Evolutionary conservation across 2,329 filamentous ascomycete genomes (phyloP).

Genomic region (Talaromyces piceae): DNA sequence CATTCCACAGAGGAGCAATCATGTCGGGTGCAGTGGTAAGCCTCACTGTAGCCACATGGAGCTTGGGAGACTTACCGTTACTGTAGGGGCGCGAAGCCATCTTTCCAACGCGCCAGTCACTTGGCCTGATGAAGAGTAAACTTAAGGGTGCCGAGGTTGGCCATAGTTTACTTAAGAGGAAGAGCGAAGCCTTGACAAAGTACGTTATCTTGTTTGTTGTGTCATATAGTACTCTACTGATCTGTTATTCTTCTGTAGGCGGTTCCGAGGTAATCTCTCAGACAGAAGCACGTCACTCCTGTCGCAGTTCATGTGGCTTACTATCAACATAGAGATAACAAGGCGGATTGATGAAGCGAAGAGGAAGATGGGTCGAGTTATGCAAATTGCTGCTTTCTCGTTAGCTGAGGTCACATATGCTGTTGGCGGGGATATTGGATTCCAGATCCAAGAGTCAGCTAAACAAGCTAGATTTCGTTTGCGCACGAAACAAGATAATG

Average conservation of each 20-base stretch:
- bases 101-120: slow-evolving; percentile 94
- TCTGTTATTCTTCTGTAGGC: slow-evolving; percentile 45
- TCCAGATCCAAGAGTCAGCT: slow-evolving; percentile 94
- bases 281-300: slow-evolving; percentile 16
- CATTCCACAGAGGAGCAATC: slow-evolving; percentile 18
- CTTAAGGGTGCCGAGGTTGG: slow-evolving; percentile 88
- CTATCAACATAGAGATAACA: slow-evolving; percentile 66
- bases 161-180: slow-evolving; percentile 91
- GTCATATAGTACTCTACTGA: slow-evolving; percentile 14
- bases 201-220: slow-evolving; percentile 37
- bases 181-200: slow-evolving; percentile 98
- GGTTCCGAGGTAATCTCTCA: slow-evolving; percentile 67
- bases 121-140: slow-evolving; percentile 96
- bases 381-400: slow-evolving; percentile 98
- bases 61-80: slow-evolving; percentile 15
- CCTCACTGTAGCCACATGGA: slow-evolving; percentile 14
- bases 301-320: slow-evolving; percentile 18
- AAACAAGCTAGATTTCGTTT: slow-evolving; percentile 89
- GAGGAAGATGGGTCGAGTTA: slow-evolving; percentile 97
- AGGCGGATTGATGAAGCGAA: slow-evolving; percentile 97
- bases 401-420: slow-evolving; percentile 96
- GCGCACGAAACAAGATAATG: slow-evolving; percentile 94
- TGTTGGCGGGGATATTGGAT: slow-evolving; percentile 88
- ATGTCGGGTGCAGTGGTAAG: slow-evolving; percentile 38
- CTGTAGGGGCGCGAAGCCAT: slow-evolving; percentile 84